These are phyloP conservation scores for Obelidium mucronatum DNA, from an alignment of 192 early-diverging fungal genomes.

Conservation along the genomic window DNA sequence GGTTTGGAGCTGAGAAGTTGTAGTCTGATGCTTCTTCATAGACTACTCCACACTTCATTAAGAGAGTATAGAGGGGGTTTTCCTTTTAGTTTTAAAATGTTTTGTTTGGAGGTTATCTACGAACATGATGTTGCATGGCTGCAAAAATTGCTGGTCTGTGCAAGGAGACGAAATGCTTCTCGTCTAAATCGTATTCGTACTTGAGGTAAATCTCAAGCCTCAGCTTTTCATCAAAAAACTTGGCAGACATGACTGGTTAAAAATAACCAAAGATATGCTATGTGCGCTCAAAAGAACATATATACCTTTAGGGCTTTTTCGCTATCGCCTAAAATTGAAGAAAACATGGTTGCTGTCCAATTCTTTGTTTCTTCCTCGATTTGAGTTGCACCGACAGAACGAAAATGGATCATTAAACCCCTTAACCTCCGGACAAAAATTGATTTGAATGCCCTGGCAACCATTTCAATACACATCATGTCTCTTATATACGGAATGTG, in stretches of 20 bases:
- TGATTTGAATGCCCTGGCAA: constrained; percentile 52
- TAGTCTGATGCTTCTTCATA: constrained; percentile 58
- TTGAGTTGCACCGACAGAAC: constrained; percentile 56
- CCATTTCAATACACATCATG: constrained; percentile 57
- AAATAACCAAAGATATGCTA: constrained; percentile 9
- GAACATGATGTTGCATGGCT: constrained; percentile 62
- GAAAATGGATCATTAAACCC: constrained; percentile 54
- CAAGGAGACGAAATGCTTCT: constrained; percentile 39
- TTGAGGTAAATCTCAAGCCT: constrained; percentile 45
- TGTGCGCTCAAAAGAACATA: not conserved
- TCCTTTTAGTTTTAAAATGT: not conserved
- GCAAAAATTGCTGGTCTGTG: constrained; percentile 56
- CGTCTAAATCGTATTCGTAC: constrained; percentile 49
- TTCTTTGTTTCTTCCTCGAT: constrained; percentile 58
- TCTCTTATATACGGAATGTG: constrained; percentile 59
- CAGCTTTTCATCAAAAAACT: constrained; percentile 60
- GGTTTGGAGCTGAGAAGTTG: constrained; percentile 42
- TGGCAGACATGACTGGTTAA: not conserved
- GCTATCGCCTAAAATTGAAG: constrained; percentile 39
- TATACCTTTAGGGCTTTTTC: constrained; percentile 47
- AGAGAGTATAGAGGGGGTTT: not conserved
- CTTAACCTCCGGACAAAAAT: constrained; percentile 50
- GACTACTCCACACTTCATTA: constrained; percentile 56
- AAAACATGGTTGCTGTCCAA: constrained; percentile 52
- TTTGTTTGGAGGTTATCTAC: constrained; percentile 1